Conservation (phyloP, 305 asterid genomes). For the Fraxinus dipetala region DNA sequence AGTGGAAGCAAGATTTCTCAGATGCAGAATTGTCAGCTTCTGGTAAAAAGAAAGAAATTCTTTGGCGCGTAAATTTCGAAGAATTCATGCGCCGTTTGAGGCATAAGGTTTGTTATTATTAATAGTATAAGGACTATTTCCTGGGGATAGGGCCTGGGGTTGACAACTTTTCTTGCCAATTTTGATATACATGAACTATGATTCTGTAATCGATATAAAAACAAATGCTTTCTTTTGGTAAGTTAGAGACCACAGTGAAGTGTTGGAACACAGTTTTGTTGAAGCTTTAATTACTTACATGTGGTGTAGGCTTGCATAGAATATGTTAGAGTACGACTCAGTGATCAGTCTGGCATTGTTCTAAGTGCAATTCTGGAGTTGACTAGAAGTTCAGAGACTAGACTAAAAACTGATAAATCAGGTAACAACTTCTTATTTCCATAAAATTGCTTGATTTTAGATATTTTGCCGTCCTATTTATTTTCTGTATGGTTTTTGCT, state of each 20-base stretch:
- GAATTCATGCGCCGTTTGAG: slow-evolving; percentile 62
- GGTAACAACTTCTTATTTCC: slow-evolving; percentile 40
- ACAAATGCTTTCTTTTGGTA: no score
- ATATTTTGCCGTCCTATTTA: not conserved
- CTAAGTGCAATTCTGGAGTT: slow-evolving; percentile 62
- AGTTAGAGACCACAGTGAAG: no score
- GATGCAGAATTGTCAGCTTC: slow-evolving; percentile 41
- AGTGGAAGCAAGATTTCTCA: slow-evolving; percentile 52
- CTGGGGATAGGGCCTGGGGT: not conserved
- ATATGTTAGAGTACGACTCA: slow-evolving; percentile 48
- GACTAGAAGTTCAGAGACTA: slow-evolving; percentile 44
- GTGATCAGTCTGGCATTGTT: slow-evolving; percentile 62
- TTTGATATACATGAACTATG: no score
- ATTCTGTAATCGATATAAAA: no score
- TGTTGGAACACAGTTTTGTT: not conserved
- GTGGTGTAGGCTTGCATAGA: slow-evolving; percentile 65
- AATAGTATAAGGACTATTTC: not conserved
- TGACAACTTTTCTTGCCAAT: no score
- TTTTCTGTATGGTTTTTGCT: not conserved
- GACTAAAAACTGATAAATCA: slow-evolving; percentile 46
- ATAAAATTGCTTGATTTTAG: not conserved
- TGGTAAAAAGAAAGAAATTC: slow-evolving; percentile 51
- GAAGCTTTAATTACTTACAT: not conserved
- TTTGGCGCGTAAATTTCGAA: slow-evolving; percentile 88
- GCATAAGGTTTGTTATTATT: slow-evolving; percentile 50